These are phyloP conservation scores for Eucalyptus camaldulensis DNA, from an alignment of 345 rosid species.

Conservation along the genomic window DNA sequence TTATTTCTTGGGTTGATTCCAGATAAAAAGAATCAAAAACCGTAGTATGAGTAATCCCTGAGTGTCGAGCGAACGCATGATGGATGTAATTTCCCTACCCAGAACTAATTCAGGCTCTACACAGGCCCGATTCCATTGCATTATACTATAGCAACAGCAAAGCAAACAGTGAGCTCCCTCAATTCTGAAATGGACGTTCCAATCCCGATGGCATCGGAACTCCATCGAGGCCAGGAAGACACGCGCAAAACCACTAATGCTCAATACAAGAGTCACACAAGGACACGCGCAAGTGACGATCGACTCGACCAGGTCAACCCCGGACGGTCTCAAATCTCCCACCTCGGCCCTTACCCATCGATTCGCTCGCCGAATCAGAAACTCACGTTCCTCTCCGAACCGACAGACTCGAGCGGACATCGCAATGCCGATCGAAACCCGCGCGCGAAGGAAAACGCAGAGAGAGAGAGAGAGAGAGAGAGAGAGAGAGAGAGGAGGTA, in stretches of 20 bases:
- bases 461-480: background rate
- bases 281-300: background rate
- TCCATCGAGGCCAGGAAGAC: background rate
- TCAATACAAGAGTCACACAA: background rate
- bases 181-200: background rate
- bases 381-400: background rate
- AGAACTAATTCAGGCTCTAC: background rate
- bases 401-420: background rate
- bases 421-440: background rate
- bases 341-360: background rate
- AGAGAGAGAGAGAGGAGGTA: rapidly evolving
- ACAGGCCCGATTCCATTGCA: background rate
- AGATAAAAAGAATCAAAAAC: background rate
- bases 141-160: background rate
- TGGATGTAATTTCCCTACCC: background rate
- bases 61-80: background rate
- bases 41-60: background rate
- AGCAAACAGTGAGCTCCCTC: background rate
- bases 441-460: background rate
- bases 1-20: background rate
- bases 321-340: background rate
- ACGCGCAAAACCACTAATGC: background rate
- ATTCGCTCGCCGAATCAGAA: background rate
- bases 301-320: background rate
- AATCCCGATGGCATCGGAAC: background rate